Evolutionary conservation across 208 protist species (phyloP).

Genomic region (Acanthamoeba pearcei): DNA sequence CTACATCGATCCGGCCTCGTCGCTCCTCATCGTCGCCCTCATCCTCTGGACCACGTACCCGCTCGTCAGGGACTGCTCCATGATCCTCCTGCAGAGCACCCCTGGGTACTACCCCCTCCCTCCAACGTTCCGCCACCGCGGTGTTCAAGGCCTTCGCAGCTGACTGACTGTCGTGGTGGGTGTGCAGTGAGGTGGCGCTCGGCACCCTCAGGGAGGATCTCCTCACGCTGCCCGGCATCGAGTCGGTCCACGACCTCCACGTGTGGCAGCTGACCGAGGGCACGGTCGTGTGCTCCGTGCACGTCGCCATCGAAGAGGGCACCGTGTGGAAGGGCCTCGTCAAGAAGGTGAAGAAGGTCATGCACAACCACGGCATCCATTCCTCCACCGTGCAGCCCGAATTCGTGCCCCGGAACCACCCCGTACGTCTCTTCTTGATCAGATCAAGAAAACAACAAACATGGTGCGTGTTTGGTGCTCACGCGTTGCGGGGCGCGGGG

Average conservation of each 20-base stretch:
- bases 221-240: slow-evolving; percentile 72
- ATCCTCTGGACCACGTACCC: slow-evolving; percentile 82
- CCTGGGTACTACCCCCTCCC: slow-evolving; percentile 46
- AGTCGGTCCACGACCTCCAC: slow-evolving; percentile 79
- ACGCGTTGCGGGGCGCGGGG: no score
- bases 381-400: slow-evolving; percentile 89
- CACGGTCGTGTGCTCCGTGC: slow-evolving; percentile 82
- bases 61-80: slow-evolving; percentile 52
- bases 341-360: slow-evolving; percentile 81
- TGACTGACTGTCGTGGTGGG: no score
- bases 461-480: no score
- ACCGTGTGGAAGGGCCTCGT: slow-evolving; percentile 72
- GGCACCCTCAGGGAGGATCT: slow-evolving; percentile 77
- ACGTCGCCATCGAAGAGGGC: slow-evolving; percentile 79
- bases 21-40: slow-evolving; percentile 81
- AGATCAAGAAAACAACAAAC: no score
- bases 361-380: slow-evolving; percentile 87
- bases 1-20: slow-evolving; percentile 86
- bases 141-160: slow-evolving; percentile 45
- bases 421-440: neutral
- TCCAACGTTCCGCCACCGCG: neutral
- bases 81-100: slow-evolving; percentile 65
- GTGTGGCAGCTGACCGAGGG: slow-evolving; percentile 84
- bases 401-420: slow-evolving; percentile 78
- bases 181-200: slow-evolving; percentile 79